Evolutionary conservation across 2,329 filamentous ascomycete genomes (phyloP).

Genomic region (Westerdykella aurantiaca): DNA sequence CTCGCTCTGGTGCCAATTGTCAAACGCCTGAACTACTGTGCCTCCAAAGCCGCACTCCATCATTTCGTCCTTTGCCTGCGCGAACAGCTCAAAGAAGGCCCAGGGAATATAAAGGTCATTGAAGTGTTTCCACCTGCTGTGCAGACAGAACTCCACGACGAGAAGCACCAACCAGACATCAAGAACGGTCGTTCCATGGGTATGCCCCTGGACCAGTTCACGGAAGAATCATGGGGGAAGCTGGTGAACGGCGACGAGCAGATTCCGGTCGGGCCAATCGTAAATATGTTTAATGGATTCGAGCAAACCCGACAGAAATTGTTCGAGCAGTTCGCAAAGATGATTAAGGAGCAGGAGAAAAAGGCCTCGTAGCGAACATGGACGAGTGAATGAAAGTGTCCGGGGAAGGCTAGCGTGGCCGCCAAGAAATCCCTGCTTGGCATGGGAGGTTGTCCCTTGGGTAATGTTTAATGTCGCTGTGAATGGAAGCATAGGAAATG

Average conservation of each 20-base stretch:
- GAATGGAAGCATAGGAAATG: too few relatives aligned
- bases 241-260: conserved; percentile 47
- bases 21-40: conserved; percentile 35
- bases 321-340: conserved; percentile 19
- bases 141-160: conserved; percentile 53
- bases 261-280: conserved; percentile 45
- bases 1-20: too few relatives aligned
- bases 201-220: conserved; percentile 51
- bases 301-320: conserved; percentile 45
- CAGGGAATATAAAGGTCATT: conserved; percentile 48
- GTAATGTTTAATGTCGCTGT: too few relatives aligned
- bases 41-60: conserved; percentile 52
- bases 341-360: conserved; percentile 5
- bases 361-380: too few relatives aligned
- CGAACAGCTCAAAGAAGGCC: conserved; percentile 44
- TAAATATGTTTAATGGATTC: conserved; percentile 41
- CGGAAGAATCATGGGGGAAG: conserved; percentile 45
- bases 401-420: too few relatives aligned
- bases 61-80: conserved; percentile 49
- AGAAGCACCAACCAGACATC: conserved; percentile 50
- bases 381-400: too few relatives aligned
- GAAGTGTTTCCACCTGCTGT: conserved; percentile 53
- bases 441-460: too few relatives aligned
- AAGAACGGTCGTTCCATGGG: conserved; percentile 45
- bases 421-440: too few relatives aligned